A percentile compares a stretch with the other conserved stretches of the same genome.
These are phyloP conservation scores for Hanseniaspora guilliermondii DNA, from an alignment of 805 yeast genomes.

Conservation along the genomic window DNA sequence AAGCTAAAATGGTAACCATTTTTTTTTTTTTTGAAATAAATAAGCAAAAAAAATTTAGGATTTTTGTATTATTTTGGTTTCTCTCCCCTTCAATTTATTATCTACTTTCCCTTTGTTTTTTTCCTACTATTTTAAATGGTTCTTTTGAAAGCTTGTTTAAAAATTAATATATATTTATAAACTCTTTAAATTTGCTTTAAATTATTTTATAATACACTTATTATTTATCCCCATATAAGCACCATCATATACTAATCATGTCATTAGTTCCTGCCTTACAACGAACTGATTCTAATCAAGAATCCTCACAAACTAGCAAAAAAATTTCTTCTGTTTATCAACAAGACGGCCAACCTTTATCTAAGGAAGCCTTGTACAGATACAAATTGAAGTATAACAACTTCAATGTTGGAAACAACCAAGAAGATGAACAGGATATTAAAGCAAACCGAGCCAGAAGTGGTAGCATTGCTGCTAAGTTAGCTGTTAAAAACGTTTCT, in stretches of 20 bases:
- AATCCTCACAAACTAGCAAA: not conserved
- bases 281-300: slow-evolving; percentile 4
- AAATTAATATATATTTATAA: not conserved
- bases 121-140: not conserved
- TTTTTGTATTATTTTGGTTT: too few relatives aligned
- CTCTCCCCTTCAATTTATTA: too few relatives aligned
- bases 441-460: slow-evolving; percentile 45
- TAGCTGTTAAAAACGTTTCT: slow-evolving; percentile 55
- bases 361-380: slow-evolving; percentile 62
- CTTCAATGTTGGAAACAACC: slow-evolving; percentile 32
- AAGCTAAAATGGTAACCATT: not conserved
- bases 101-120: not conserved
- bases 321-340: slow-evolving; percentile 35
- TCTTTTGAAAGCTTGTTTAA: not conserved
- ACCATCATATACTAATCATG: slow-evolving; percentile 16
- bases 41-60: too few relatives aligned
- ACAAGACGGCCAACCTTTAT: slow-evolving; percentile 55
- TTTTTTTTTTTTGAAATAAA: too few relatives aligned
- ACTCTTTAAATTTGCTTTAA: not conserved
- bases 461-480: slow-evolving; percentile 63
- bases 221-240: not conserved
- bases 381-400: slow-evolving; percentile 62
- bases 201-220: not conserved
- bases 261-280: slow-evolving; percentile 24
- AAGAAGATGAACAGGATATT: slow-evolving; percentile 18